Evolutionary conservation across 1,284 basidiomycete genomes (phyloP).

Genomic region (Trametes pubescens): DNA sequence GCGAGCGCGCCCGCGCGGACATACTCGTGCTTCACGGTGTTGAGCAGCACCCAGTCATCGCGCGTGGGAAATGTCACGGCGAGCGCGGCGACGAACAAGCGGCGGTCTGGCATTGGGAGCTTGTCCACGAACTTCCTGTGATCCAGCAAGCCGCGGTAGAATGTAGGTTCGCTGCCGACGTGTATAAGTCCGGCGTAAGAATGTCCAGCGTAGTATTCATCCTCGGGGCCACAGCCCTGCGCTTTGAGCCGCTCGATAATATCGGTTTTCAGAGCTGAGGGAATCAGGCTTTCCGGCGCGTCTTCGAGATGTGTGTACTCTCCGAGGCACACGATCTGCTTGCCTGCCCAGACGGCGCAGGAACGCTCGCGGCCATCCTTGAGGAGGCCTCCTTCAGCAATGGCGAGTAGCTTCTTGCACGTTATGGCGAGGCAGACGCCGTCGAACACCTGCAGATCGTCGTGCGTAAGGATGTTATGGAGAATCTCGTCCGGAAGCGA

Average conservation of each 20-base stretch:
- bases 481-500: constrained; percentile 16
- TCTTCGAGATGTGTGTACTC: background rate
- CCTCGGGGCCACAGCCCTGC: too few species aligned
- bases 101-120: background rate
- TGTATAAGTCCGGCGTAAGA: background rate
- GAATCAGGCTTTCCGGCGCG: constrained; percentile 1
- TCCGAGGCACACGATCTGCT: constrained; percentile 11
- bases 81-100: background rate
- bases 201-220: too few species aligned
- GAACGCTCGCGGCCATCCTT: background rate
- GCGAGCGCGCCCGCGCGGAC: constrained; percentile 18
- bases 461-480: background rate
- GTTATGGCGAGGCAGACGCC: background rate
- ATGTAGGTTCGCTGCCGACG: background rate
- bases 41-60: constrained; percentile 20
- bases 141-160: background rate
- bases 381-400: background rate
- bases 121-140: background rate
- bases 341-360: background rate
- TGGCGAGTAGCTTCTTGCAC: constrained; percentile 8
- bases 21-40: constrained; percentile 15
- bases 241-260: background rate
- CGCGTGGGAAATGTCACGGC: constrained; percentile 7
- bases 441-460: background rate
- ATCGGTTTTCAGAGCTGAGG: background rate